These are phyloP conservation scores for Melaleuca quinquenervia DNA, from an alignment of 345 rosid genomes.

Conservation along the genomic window DNA sequence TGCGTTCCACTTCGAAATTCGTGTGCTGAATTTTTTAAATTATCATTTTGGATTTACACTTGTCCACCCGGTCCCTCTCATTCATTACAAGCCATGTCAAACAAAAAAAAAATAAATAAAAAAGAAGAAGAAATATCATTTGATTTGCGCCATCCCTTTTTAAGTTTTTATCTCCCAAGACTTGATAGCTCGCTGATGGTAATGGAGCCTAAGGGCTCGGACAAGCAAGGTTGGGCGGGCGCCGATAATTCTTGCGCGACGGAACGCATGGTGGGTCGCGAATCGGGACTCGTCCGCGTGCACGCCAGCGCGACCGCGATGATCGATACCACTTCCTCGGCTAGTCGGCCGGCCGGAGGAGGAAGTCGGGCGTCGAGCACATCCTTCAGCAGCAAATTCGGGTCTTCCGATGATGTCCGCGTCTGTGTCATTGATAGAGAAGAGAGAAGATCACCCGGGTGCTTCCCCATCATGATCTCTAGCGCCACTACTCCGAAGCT, in stretches of 20 bases:
- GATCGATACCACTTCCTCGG: constrained; percentile 30
- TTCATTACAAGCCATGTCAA: background rate
- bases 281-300: constrained; percentile 16
- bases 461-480: constrained; percentile 60
- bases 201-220: constrained; percentile 14
- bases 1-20: background rate
- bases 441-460: constrained; percentile 43
- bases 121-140: background rate
- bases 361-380: constrained; percentile 38
- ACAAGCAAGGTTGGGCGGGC: constrained; percentile 12
- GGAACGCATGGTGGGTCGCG: constrained; percentile 43
- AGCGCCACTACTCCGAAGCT: constrained; percentile 61
- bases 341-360: constrained; percentile 29
- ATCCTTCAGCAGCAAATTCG: constrained; percentile 24
- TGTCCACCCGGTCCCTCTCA: background rate
- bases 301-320: constrained; percentile 37
- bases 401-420: background rate
- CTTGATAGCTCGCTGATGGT: constrained; percentile 17
- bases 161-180: constrained; percentile 6
- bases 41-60: background rate
- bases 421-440: constrained; percentile 4
- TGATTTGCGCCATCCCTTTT: background rate
- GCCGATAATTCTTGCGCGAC: constrained; percentile 53
- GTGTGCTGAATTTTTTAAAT: background rate
- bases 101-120: background rate